Evolutionary conservation across 2,329 filamentous ascomycete species (phyloP), one percentile per base, ranked within the genome.

Genomic region (Fusarium bulbicola): DNA sequence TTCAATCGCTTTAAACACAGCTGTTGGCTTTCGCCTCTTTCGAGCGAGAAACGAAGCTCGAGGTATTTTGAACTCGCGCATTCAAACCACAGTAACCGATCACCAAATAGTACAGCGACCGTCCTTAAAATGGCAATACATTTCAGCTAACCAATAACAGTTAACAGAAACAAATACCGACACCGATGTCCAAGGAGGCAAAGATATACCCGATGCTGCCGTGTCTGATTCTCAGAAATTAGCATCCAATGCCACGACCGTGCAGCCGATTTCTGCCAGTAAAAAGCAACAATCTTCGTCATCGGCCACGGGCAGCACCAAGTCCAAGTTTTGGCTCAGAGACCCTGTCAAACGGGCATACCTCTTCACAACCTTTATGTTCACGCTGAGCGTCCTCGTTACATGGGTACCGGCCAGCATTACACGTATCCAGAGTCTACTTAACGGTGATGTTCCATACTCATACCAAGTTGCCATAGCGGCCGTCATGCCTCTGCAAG

Each of bases 381-480:
- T 59, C 2, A 59, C 56, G 4, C 30, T 59, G 0, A 59, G 56
- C 8, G 56, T 59, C 12, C 56, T 59, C 2, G 40, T 59, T 1
- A 59, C 56, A 1, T 59, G 56, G 56, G 42, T 59, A 7, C 56
- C 56, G 7, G 56, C 56, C 2, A 59, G 56, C 3, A 59, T 59
- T 4, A 59, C 32, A 0, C 56, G 56, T 12, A 49, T 59, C 1
- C 42, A 49, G 15, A 24, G 56, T 20, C 32, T 59, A 15, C 56
- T 59, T 0, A 32, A 47, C 14, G 32, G 56, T 7, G 24, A 59
- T 21, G 56, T 59, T 12, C 24, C 42, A 21, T 59, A 59, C 56
- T 49, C 56, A n/a, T 59, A 59, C 1, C 56, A 59, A 7, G 56
- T 59, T 37, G 56, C 56, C 8, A 59, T 59, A 14, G 56, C 34